These are phyloP conservation scores for Coniferiporia sulphurascens DNA, from an alignment of 1,284 basidiomycete species.

Conservation along the genomic window DNA sequence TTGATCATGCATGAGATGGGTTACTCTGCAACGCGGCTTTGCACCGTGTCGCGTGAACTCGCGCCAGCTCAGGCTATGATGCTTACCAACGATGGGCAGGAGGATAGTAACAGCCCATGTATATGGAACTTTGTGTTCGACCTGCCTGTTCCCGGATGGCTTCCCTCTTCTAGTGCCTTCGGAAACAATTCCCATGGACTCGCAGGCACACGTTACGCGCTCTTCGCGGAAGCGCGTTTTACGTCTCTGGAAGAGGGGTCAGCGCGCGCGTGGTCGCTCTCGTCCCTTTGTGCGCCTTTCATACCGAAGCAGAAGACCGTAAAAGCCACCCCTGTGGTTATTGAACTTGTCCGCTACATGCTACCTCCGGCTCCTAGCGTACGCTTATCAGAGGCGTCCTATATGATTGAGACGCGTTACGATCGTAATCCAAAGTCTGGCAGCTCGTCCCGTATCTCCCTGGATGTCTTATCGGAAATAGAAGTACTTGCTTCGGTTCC, in stretches of 20 bases:
- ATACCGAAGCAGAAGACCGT: conserved; percentile 33
- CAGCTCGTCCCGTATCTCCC: conserved; percentile 35
- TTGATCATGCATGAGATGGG: conserved; percentile 50
- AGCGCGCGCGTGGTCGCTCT: conserved; percentile 37
- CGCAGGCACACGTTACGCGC: conserved; percentile 56
- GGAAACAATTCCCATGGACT: conserved; percentile 36
- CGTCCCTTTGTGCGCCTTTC: conserved; percentile 45
- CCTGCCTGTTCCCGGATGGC: conserved; percentile 71
- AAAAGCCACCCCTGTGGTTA: conserved; percentile 31
- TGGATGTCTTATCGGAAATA: conserved; percentile 52
- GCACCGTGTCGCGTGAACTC: conserved; percentile 60
- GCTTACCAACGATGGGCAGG: conserved; percentile 46
- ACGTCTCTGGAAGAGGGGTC: conserved; percentile 36
- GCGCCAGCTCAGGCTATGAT: conserved; percentile 47
- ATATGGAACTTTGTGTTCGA: conserved; percentile 70
- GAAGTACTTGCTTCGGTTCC: conserved; percentile 60
- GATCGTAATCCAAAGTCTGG: conserved; percentile 14
- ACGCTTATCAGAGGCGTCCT: conserved; percentile 31
- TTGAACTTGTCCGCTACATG: conserved; percentile 44
- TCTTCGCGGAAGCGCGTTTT: conserved; percentile 63
- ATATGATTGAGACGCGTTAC: conserved; percentile 37
- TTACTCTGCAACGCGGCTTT: conserved; percentile 61
- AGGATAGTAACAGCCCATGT: conserved; percentile 43
- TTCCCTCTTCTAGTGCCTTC: conserved; percentile 53
- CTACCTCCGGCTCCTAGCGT: conserved; percentile 29